Conservation (phyloP, 208 protist genomes). For the Acanthamoeba lugdunensis region DNA sequence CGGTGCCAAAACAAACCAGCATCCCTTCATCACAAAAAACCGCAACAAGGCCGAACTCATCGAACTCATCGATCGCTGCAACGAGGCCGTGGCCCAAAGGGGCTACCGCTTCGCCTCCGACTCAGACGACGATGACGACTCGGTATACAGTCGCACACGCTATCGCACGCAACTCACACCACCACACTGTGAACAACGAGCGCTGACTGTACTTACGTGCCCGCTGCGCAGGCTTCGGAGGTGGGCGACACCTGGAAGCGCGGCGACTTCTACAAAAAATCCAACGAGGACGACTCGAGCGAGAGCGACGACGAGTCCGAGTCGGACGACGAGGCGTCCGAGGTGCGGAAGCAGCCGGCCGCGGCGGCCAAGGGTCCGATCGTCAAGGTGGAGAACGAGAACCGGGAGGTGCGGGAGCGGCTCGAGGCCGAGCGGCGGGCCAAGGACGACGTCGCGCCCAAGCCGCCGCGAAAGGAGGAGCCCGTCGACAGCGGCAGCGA, state of each 20-base stretch:
- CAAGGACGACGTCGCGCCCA: slow-evolving; percentile 14
- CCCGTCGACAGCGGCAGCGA: slow-evolving; percentile 12
- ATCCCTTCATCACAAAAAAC: slow-evolving; percentile 26
- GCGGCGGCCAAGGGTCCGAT: not conserved
- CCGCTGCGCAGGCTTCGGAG: not conserved
- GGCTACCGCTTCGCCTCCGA: slow-evolving; percentile 59
- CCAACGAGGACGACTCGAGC: not conserved
- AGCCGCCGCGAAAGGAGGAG: slow-evolving; percentile 1
- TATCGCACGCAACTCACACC: no score
- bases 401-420: not conserved
- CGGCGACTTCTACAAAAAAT: slow-evolving; percentile 14
- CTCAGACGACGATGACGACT: not conserved
- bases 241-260: slow-evolving; percentile 55
- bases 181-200: no score
- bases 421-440: not conserved
- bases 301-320: slow-evolving; percentile 50
- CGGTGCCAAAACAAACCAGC: not conserved
- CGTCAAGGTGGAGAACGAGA: not conserved
- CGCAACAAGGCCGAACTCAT: slow-evolving; percentile 54
- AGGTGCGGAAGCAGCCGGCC: not conserved
- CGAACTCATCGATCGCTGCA: slow-evolving; percentile 55
- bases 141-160: not conserved
- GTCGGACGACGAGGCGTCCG: not conserved
- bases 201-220: not conserved
- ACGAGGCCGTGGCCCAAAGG: not conserved